Evolutionary conservation across 306 rosid species (phyloP).

Genomic region (Gillenia trifoliata): DNA sequence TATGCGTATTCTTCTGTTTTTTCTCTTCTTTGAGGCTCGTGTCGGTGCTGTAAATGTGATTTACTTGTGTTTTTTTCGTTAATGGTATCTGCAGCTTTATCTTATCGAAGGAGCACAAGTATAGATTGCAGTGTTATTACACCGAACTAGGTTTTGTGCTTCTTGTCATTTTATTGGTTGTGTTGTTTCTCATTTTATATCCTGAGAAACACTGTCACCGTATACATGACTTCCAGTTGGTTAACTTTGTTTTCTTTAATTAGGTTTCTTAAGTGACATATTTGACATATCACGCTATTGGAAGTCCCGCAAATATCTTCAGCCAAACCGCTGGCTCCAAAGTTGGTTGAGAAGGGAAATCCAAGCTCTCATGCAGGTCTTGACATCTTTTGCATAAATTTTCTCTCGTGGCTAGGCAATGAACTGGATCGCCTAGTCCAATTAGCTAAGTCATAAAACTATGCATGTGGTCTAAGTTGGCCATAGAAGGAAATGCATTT

Average conservation of each 20-base stretch:
- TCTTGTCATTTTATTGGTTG: conserved; percentile 13
- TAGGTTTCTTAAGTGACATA: conserved; percentile 61
- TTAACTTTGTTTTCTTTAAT: conserved; percentile 18
- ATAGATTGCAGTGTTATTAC: conserved; percentile 84
- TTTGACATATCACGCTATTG: conserved; percentile 54
- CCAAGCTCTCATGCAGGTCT: conserved; percentile 79
- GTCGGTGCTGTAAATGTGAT: neutral
- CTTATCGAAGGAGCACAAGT: conserved; percentile 67
- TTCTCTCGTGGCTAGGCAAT: neutral
- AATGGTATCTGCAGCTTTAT: conserved; percentile 51
- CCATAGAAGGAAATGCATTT: neutral
- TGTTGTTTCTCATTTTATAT: conserved; percentile 1
- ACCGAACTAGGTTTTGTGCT: conserved; percentile 63
- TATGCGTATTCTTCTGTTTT: conserved; percentile 39
- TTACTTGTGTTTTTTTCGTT: conserved; percentile 10
- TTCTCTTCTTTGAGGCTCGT: conserved; percentile 7
- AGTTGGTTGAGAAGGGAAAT: conserved; percentile 84
- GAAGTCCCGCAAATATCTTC: conserved; percentile 57
- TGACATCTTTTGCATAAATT: neutral
- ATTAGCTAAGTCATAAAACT: neutral
- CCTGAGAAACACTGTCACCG: conserved; percentile 7
- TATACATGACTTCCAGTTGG: neutral
- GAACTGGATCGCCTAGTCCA: neutral
- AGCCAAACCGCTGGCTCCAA: conserved; percentile 70
- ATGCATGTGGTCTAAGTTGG: neutral